Conservation (phyloP, 192 early-diverging fungal species). For the Coemansia sp. region DNA sequence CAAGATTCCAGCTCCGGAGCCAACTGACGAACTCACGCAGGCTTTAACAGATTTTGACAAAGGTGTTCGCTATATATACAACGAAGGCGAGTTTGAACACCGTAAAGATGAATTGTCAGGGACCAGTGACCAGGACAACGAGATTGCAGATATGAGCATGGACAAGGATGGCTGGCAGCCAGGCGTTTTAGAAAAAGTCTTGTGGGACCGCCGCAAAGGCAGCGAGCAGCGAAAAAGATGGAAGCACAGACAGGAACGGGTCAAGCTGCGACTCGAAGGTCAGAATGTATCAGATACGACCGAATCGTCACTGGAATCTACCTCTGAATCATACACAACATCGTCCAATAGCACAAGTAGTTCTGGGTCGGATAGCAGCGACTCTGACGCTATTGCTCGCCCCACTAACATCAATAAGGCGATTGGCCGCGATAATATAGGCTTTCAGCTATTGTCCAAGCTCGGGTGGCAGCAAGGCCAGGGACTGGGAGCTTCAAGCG, state of each 20-base stretch:
- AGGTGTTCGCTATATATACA: slow-evolving; percentile 41
- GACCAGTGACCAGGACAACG: neutral
- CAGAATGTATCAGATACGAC: slow-evolving; percentile 12
- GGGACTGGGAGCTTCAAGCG: slow-evolving; percentile 37
- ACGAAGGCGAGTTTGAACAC: slow-evolving; percentile 28
- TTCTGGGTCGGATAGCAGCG: slow-evolving; percentile 5
- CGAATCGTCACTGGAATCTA: slow-evolving; percentile 5
- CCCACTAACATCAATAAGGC: slow-evolving; percentile 34
- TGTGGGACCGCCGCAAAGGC: slow-evolving; percentile 40
- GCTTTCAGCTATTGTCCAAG: slow-evolving; percentile 45
- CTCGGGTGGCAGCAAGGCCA: slow-evolving; percentile 52
- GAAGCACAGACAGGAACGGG: slow-evolving; percentile 24
- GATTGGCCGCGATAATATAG: slow-evolving; percentile 44
- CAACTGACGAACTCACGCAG: slow-evolving; percentile 21
- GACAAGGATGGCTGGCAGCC: slow-evolving; percentile 41
- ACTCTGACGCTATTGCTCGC: neutral
- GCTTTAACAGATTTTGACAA: slow-evolving; percentile 24
- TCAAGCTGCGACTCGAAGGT: slow-evolving; percentile 10
- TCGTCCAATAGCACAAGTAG: neutral
- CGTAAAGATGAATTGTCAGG: slow-evolving; percentile 5
- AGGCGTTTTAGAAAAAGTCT: slow-evolving; percentile 25
- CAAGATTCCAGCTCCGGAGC: neutral
- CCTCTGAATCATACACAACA: slow-evolving; percentile 6
- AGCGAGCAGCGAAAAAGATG: slow-evolving; percentile 19
- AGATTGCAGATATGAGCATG: slow-evolving; percentile 7